phyloP scores from a whole-genome alignment of 2,329 filamentous ascomycete genomes.

The Alternaria burnsii region DNA sequence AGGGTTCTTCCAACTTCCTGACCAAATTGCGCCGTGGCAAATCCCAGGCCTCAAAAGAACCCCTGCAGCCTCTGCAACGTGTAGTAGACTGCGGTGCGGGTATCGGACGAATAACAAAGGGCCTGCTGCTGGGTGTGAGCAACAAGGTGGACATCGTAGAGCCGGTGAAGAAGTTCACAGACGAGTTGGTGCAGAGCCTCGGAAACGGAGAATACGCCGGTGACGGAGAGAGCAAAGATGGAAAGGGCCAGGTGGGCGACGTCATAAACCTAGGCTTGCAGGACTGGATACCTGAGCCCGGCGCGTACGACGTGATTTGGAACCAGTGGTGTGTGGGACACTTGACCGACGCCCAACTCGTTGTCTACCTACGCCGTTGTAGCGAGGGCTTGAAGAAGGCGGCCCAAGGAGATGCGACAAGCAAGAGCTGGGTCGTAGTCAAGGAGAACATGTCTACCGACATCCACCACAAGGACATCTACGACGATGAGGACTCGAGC shows the following conservation, averaged over 20 bases:
- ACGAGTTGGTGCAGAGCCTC: constrained; percentile 56
- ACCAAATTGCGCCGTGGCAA: constrained; percentile 64
- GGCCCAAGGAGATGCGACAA: constrained; percentile 42
- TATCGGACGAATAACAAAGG: constrained; percentile 83
- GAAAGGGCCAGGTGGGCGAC: constrained; percentile 62
- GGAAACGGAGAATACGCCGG: constrained; percentile 32
- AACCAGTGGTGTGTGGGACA: constrained; percentile 91
- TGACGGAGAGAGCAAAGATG: constrained; percentile 27
- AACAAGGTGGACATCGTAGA: constrained; percentile 82
- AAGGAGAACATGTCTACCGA: constrained; percentile 80
- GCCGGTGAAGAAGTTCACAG: constrained; percentile 83
- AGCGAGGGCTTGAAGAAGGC: constrained; percentile 55
- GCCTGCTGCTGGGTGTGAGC: constrained; percentile 76
- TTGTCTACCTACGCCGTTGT: constrained; percentile 72
- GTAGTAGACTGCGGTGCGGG: constrained; percentile 71
- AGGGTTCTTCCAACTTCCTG: constrained; percentile 74
- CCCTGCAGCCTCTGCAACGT: constrained; percentile 46
- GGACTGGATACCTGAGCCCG: constrained; percentile 65
- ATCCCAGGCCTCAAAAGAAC: constrained; percentile 29
- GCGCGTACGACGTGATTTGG: constrained; percentile 82
- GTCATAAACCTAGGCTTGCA: constrained; percentile 80
- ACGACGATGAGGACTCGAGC: constrained; percentile 77
- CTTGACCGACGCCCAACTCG: constrained; percentile 76
- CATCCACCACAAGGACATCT: constrained; percentile 68
- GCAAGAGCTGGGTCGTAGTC: constrained; percentile 68